Base-by-base conservation (phyloP, 2,329 filamentous ascomycete species). In the Ambrosiella cleistominuta region DNA sequence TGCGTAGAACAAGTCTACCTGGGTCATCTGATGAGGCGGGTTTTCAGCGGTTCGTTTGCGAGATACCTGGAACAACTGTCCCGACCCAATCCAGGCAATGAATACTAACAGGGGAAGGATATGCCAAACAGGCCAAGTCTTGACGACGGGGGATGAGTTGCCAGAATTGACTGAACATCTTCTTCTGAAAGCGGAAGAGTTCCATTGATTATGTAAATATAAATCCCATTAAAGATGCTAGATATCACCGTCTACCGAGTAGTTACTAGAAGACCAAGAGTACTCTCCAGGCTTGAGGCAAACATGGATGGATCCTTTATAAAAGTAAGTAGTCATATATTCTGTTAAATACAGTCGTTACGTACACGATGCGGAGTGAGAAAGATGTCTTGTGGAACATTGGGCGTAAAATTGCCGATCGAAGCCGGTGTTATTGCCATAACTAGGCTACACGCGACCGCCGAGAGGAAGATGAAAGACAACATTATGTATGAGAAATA, bases 1-100 rank as follows among this genome's bases (percentile, higher is more conserved):
- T 15, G 64, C 63, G 45, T 72, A 70, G 1, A 72, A 65, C 54
- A 63, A 66, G 27, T 70, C 67, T 1, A 72, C 70, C 19, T 54
- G 37, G 17, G 51, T 40, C 51, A 54, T 54, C 15, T 37, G 38
- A 37, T 54, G 51, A 12, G 51, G 27, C n/a, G 51, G 37, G n/a
- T 42, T 54, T 39, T 39, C 51, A 42, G 36, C 11, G 8, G 51
- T 15, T 8, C 51, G 36, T 39, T 54, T 54, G 13, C 51, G n/a
- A 39, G 36, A 15, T n/a, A n/a, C 36, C n/a, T 35, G 11, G 36
- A 39, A 40, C 3, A 37, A 17, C 11, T 39, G 3, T 9, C 36
- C n/a, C 3, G 36, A 17, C 6, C 51, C 36, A 13, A 37, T 55
- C 53, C 53, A 44, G 7, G 35, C 3, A n/a, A 55, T 39, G 2